phyloP scores from a whole-genome alignment of 2,329 filamentous ascomycete genomes.

The Xylaria sp. region DNA sequence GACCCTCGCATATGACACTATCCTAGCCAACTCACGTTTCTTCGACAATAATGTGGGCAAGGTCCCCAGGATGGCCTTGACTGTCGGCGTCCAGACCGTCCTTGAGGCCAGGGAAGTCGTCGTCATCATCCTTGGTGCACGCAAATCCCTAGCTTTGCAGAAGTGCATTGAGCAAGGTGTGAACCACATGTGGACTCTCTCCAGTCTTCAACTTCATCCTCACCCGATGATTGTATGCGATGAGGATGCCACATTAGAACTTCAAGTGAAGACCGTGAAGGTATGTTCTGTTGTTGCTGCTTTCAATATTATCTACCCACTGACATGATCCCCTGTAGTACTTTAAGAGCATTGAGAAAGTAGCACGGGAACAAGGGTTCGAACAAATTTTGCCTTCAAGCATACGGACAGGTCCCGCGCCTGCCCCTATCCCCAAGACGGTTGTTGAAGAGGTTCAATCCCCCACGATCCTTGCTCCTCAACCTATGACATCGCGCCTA shows the following conservation, averaged over 20 bases:
- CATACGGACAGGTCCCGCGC: slow-evolving; percentile 58
- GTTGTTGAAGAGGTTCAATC: slow-evolving; percentile 50
- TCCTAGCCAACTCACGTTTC: slow-evolving; percentile 83
- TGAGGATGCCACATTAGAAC: slow-evolving; percentile 75
- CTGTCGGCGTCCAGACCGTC: slow-evolving; percentile 83
- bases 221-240: slow-evolving; percentile 85
- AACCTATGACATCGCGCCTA: slow-evolving; percentile 61
- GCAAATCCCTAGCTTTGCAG: slow-evolving; percentile 80
- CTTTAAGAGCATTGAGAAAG: slow-evolving; percentile 73
- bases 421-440: slow-evolving; percentile 44
- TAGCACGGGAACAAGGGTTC: slow-evolving; percentile 62
- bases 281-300: slow-evolving; percentile 42
- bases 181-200: slow-evolving; percentile 92
- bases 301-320: background rate
- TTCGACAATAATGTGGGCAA: slow-evolving; percentile 75
- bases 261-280: slow-evolving; percentile 76
- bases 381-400: slow-evolving; percentile 63
- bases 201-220: slow-evolving; percentile 78
- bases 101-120: slow-evolving; percentile 82
- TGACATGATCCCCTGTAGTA: slow-evolving; percentile 52
- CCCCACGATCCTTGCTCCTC: slow-evolving; percentile 57
- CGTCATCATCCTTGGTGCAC: slow-evolving; percentile 79
- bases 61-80: slow-evolving; percentile 83
- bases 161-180: slow-evolving; percentile 81
- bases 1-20: slow-evolving; percentile 86